Conservation (phyloP, 352 stramenopile genomes). For the Globisporangium takayamanum region DNA sequence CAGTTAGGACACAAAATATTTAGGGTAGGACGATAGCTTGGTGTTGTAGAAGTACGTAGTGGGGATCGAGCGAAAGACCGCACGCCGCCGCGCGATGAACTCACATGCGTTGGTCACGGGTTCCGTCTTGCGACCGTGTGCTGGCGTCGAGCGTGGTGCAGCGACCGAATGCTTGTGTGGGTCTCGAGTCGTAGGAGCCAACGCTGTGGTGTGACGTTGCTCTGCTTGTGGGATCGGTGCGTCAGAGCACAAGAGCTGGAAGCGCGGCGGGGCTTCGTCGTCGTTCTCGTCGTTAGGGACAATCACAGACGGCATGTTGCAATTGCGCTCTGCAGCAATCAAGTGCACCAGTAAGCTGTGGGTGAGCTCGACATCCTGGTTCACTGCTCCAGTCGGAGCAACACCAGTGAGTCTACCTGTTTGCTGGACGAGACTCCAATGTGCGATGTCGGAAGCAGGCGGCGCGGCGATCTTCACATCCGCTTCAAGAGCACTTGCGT, state of each 20-base stretch:
- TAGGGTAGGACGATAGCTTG: conserved; percentile 15
- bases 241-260: conserved; percentile 7
- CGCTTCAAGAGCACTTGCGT: background rate
- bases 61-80: background rate
- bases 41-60: conserved; percentile 14
- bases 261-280: conserved; percentile 1
- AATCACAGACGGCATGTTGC: background rate
- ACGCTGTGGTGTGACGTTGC: background rate
- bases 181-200: background rate
- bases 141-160: too few relatives aligned
- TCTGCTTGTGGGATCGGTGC: background rate
- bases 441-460: too few relatives aligned
- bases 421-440: too few relatives aligned
- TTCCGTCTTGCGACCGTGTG: too few relatives aligned
- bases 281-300: background rate
- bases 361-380: too few relatives aligned
- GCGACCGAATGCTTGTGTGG: too few relatives aligned
- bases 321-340: too few relatives aligned
- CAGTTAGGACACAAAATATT: conserved; percentile 13
- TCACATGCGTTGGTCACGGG: too few relatives aligned
- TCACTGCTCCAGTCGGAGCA: background rate
- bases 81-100: too few relatives aligned
- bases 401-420: background rate
- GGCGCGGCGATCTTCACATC: background rate
- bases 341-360: too few relatives aligned